These are phyloP conservation scores for Metarhizium album DNA, from an alignment of 2,329 filamentous ascomycete genomes.

Conservation along the genomic window DNA sequence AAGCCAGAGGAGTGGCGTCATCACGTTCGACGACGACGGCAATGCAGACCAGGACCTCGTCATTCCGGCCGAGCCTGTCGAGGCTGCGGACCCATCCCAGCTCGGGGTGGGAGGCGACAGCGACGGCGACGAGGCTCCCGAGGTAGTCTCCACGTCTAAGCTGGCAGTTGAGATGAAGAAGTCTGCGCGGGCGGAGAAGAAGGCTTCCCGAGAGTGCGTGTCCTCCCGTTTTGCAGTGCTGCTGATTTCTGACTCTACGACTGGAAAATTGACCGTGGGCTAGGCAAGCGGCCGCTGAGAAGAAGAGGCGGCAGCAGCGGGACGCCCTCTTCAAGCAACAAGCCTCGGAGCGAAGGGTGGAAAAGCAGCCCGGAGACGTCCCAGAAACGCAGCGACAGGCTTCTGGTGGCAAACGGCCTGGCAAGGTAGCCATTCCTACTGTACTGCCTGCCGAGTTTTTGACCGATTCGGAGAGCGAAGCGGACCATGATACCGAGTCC, in stretches of 20 bases:
- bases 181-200: conserved; percentile 34
- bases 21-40: conserved; percentile 25
- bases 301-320: conserved; percentile 44
- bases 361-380: conserved; percentile 12
- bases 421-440: conserved; percentile 29
- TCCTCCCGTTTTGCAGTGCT: background rate
- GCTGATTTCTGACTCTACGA: background rate
- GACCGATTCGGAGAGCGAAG: conserved; percentile 38
- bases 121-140: conserved; percentile 47
- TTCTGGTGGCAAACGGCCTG: conserved; percentile 15
- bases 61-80: conserved; percentile 1
- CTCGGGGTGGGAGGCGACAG: conserved; percentile 32
- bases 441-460: conserved; percentile 44
- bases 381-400: background rate
- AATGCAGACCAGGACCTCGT: conserved; percentile 13
- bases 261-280: no score
- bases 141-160: conserved; percentile 43
- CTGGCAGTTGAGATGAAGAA: conserved; percentile 36
- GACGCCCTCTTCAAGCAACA: conserved; percentile 45
- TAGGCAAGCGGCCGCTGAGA: conserved; percentile 40
- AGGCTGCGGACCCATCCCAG: conserved; percentile 13
- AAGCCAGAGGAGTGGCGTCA: conserved; percentile 16
- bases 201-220: conserved; percentile 41
- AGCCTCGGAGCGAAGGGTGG: conserved; percentile 34
- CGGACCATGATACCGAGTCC: conserved; percentile 16